Evolutionary conservation across 371 early-diverging fungal genomes (phyloP), one percentile per base, ranked within the genome.

Genomic region (Nematocida sp.): DNA sequence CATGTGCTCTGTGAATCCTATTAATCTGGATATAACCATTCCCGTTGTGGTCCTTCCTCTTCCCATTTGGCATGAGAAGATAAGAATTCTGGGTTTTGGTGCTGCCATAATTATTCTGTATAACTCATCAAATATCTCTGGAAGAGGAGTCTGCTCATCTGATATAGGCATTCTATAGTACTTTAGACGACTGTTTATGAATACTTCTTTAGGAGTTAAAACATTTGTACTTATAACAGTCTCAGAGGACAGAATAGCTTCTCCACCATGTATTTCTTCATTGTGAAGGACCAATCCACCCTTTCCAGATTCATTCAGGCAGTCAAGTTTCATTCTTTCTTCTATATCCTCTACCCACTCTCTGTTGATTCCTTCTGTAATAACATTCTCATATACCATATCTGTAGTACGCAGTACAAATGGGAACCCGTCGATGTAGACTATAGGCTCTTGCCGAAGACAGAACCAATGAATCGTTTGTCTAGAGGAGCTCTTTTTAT

Each of bases 61-160:
- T 5, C 92, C 92, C 92, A 92, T 92, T 76, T 92, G 92, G 83
- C 92, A 92, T 72, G 92, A 92, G 84, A 91, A 92, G 54, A 92
- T 73, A 11, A 89, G 86, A 72, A 90, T 90, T 23, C 87, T 84
- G 3, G 87, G 86, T 6, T 62, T 82, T 50, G 84, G 84, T 2
- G 90, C 86, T 11, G 70, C 71, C 33, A 86, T 83, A 27, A 91
- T 83, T 25, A 89, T 84, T 7, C 87, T 86, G 52, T 90, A 87
- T 23, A 92, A 66, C 54, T 89, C 87, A 81, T 91, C 90, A 87
- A 91, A 91, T 2, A 92, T 91, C 82, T 89, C 89, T 0, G 92
- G 91, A 69, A 92, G 90, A 27, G 92, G 92, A 27, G 91, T 90
- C 84, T 90, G 91, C 83, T 92, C 92, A 82, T 92, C 92, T 6